Percentiles rank a stretch among this genome's conserved stretches.
These are phyloP conservation scores for Plasmodium vivax DNA, from an alignment of 169 alveolate genomes.

Conservation along the genomic window DNA sequence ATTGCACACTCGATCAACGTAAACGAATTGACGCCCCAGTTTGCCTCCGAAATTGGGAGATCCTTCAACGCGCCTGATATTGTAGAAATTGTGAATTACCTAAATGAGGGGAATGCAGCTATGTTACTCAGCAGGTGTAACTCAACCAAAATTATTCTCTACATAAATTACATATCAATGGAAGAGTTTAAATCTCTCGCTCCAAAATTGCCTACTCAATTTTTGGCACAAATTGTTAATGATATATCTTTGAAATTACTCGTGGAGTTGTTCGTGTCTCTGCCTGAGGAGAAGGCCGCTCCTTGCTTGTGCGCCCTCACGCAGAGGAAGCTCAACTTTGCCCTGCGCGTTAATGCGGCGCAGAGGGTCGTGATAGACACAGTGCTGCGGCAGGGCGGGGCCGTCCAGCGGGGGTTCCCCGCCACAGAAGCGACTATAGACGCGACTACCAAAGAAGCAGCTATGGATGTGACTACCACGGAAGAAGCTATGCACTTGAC, in stretches of 20 bases:
- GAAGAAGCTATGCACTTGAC: background rate
- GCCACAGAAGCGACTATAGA: background rate
- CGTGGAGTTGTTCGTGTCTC: constrained; percentile 12
- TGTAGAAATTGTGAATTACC: constrained; percentile 12
- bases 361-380: background rate
- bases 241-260: constrained; percentile 54
- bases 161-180: constrained; percentile 41
- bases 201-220: constrained; percentile 17
- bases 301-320: constrained; percentile 9
- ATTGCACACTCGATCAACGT: constrained; percentile 13
- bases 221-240: constrained; percentile 52
- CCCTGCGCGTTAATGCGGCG: background rate
- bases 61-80: constrained; percentile 31
- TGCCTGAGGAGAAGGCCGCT: constrained; percentile 18
- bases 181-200: constrained; percentile 17
- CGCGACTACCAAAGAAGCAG: background rate
- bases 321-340: background rate
- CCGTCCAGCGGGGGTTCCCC: background rate
- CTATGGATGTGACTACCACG: background rate
- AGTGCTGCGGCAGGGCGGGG: background rate
- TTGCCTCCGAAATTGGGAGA: constrained; percentile 21
- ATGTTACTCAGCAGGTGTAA: constrained; percentile 17
- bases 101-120: constrained; percentile 9
- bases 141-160: constrained; percentile 13
- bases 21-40: background rate